Conservation (phyloP, 768 basidiomycete genomes). For the Mycena albidolilacea region DNA sequence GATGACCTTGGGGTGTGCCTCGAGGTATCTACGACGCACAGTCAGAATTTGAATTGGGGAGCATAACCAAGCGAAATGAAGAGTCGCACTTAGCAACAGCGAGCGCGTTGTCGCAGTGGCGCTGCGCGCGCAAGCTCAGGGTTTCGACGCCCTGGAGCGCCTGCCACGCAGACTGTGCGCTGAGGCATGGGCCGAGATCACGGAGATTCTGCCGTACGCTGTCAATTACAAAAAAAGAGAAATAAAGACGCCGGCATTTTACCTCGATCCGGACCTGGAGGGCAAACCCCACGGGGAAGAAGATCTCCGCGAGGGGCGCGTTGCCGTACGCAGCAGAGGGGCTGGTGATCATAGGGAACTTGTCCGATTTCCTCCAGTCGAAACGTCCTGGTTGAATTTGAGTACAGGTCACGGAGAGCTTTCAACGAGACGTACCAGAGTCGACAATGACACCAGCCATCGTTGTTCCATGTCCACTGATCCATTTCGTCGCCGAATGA, state of each 20-base stretch:
- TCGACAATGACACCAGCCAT: constrained; percentile 75
- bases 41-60: background rate
- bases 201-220: constrained; percentile 62
- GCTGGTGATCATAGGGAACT: constrained; percentile 70
- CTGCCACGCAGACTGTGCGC: constrained; percentile 72
- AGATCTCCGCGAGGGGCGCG: constrained; percentile 60
- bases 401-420: constrained; percentile 25
- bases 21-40: constrained; percentile 61
- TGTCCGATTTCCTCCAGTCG: constrained; percentile 64
- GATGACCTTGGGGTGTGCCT: constrained; percentile 72
- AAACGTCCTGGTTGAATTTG: constrained; percentile 56
- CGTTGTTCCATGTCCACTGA: constrained; percentile 69
- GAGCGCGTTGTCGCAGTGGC: no score
- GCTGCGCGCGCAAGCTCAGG: background rate
- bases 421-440: constrained; percentile 52
- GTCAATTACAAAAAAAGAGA: no score
- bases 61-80: no score
- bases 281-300: constrained; percentile 66
- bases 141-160: constrained; percentile 82
- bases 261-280: constrained; percentile 62
- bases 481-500: constrained; percentile 36
- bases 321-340: constrained; percentile 74
- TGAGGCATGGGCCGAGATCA: constrained; percentile 73
- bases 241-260: no score
- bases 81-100: no score